Percentiles rank a stretch among this genome's conserved stretches.
phyloP scores from a whole-genome alignment of 2,329 filamentous ascomycete genomes.

The Sarocladium oryzae region DNA sequence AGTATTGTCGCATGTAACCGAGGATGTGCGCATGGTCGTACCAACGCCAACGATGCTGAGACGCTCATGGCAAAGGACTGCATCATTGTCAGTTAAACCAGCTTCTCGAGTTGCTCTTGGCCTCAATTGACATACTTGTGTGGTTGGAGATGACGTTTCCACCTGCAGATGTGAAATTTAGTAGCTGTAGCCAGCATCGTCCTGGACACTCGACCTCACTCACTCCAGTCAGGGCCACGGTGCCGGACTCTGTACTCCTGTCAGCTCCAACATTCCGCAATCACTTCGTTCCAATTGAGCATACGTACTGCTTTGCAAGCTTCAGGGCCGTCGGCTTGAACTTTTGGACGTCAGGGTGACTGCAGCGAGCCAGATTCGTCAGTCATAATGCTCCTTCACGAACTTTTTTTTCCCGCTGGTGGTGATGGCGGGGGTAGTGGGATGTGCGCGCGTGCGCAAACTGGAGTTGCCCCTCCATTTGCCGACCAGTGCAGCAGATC shows the following conservation, averaged over 20 bases:
- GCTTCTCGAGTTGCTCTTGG: neutral
- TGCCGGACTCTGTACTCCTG: conserved; percentile 67
- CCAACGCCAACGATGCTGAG: conserved; percentile 95
- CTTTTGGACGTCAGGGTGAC: conserved; percentile 88
- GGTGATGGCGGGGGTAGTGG: conserved; percentile 24
- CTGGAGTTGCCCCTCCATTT: conserved; percentile 22
- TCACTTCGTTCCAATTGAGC: neutral
- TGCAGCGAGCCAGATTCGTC: conserved; percentile 24
- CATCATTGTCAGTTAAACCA: conserved; percentile 16
- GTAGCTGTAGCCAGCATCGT: conserved; percentile 15
- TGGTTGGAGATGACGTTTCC: conserved; percentile 85
- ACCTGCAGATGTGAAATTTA: conserved; percentile 44
- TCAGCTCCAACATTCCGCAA: neutral
- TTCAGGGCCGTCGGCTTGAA: conserved; percentile 94
- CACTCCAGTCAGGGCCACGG: conserved; percentile 97
- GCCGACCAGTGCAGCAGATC: conserved; percentile 8
- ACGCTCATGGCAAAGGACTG: conserved; percentile 94
- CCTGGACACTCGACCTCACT: conserved; percentile 34
- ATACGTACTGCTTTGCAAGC: conserved; percentile 84
- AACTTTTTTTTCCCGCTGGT: conserved; percentile 9
- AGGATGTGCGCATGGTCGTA: conserved; percentile 38
- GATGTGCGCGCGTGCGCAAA: conserved; percentile 10
- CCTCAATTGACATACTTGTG: conserved; percentile 62
- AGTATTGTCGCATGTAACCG: neutral
- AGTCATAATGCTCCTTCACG: conserved; percentile 12